A percentile compares a stretch with the other conserved stretches of the same genome.
Evolutionary conservation across 768 basidiomycete species (phyloP).

Genomic region (Coprinellus micaceus): DNA sequence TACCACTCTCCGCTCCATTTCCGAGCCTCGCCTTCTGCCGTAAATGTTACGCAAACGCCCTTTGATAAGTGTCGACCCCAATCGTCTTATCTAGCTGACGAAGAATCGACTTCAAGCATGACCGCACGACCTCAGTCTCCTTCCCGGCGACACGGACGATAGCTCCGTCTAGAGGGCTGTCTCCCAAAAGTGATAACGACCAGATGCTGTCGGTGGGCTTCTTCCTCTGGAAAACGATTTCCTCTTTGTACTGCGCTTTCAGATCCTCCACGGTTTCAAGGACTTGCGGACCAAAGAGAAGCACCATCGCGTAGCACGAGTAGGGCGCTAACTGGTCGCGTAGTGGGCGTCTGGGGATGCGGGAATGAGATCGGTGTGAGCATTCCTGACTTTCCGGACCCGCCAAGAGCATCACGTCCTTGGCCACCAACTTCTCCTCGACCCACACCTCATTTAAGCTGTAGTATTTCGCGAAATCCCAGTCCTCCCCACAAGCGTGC

Average conservation of each 20-base stretch:
- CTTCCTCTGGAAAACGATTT: slow-evolving; percentile 61
- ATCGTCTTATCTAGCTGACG: slow-evolving; percentile 46
- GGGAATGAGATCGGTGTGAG: slow-evolving; percentile 15
- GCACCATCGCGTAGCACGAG: slow-evolving; percentile 83
- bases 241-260: slow-evolving; percentile 42
- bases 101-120: slow-evolving; percentile 63
- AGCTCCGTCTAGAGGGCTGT: slow-evolving; percentile 33
- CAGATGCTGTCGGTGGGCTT: slow-evolving; percentile 69
- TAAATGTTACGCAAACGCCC: slow-evolving; percentile 47
- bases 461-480: slow-evolving; percentile 83
- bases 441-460: slow-evolving; percentile 82
- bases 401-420: slow-evolving; percentile 77
- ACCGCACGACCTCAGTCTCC: slow-evolving; percentile 71
- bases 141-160: slow-evolving; percentile 72
- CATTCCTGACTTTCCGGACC: slow-evolving; percentile 24
- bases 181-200: slow-evolving; percentile 64
- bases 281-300: slow-evolving; percentile 71
- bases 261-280: slow-evolving; percentile 47
- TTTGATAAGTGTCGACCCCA: slow-evolving; percentile 62
- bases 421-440: slow-evolving; percentile 60
- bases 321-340: slow-evolving; percentile 70
- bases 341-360: slow-evolving; percentile 44
- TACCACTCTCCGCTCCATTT: no score
- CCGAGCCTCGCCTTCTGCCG: no score
- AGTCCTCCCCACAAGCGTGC: slow-evolving; percentile 78